These are phyloP conservation scores for Starmerella cellae DNA, from an alignment of 805 yeast genomes.

Conservation along the genomic window DNA sequence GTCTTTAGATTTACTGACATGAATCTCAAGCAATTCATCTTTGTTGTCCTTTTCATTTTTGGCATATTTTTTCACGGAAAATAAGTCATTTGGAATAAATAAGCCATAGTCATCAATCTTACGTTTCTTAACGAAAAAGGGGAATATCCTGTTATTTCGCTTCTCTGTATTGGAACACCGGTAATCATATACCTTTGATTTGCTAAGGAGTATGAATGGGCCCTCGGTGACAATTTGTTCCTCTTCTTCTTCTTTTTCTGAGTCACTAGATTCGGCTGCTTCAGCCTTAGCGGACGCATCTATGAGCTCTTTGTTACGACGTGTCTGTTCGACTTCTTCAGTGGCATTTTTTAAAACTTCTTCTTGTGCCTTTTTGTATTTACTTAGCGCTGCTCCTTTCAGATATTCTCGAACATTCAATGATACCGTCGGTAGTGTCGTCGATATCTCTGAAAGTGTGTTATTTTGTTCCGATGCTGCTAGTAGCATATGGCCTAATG, in stretches of 20 bases:
- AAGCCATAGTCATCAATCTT: conserved; percentile 83
- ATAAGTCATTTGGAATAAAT: conserved; percentile 38
- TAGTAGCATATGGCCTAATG: conserved; percentile 40
- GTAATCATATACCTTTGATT: conserved; percentile 35
- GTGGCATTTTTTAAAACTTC: conserved; percentile 18
- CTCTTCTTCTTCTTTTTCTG: conserved; percentile 27
- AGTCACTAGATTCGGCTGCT: conserved; percentile 19
- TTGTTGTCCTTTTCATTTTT: not conserved
- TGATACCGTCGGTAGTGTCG: conserved; percentile 7
- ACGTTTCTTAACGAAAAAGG: conserved; percentile 44
- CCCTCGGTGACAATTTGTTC: conserved; percentile 20
- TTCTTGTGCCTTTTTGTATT: conserved; percentile 21
- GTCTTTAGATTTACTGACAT: not conserved
- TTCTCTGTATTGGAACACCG: conserved; percentile 26
- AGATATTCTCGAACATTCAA: conserved; percentile 22
- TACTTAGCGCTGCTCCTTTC: conserved; percentile 27
- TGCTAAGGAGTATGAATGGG: conserved; percentile 23
- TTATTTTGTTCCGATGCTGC: conserved; percentile 21
- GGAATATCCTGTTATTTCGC: conserved; percentile 53
- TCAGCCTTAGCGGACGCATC: conserved; percentile 27
- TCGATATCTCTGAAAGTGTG: conserved; percentile 8
- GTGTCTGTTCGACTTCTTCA: conserved; percentile 26
- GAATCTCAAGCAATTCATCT: not conserved
- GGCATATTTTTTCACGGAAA: not conserved
- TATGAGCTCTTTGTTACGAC: conserved; percentile 30